Evolutionary conservation across 2,329 filamentous ascomycete genomes (phyloP).

Genomic region (Colletotrichum sidae): DNA sequence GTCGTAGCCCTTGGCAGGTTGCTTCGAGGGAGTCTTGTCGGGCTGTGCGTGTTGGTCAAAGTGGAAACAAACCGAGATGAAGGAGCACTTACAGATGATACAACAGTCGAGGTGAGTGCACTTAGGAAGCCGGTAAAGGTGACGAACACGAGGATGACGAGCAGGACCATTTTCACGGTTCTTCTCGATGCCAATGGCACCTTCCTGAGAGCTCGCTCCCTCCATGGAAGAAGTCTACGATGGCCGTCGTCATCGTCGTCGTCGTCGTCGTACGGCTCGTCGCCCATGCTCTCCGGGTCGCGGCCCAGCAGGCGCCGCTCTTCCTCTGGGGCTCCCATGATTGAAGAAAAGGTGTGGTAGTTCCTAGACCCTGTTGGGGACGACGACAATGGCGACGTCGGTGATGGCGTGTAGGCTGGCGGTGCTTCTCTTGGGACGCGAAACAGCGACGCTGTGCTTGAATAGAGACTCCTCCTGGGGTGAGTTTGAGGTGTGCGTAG

Average conservation of each 20-base stretch:
- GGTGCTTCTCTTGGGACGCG: slow-evolving; percentile 54
- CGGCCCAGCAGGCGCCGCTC: slow-evolving; percentile 54
- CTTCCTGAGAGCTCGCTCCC: slow-evolving; percentile 38
- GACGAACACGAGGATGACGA: slow-evolving; percentile 48
- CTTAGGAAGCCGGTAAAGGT: slow-evolving; percentile 45
- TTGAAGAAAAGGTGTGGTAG: slow-evolving; percentile 58
- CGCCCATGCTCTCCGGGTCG: slow-evolving; percentile 61
- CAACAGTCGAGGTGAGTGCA: slow-evolving; percentile 36
- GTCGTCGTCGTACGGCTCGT: slow-evolving; percentile 40
- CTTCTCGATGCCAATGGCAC: slow-evolving; percentile 39
- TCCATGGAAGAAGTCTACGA: slow-evolving; percentile 39
- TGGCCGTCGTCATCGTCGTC: too few relatives aligned
- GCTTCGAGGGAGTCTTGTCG: slow-evolving; percentile 19
- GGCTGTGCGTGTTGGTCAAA: slow-evolving; percentile 13
- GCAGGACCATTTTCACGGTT: slow-evolving; percentile 46
- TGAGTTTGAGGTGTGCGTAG: slow-evolving; percentile 37
- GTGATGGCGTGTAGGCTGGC: slow-evolving; percentile 62
- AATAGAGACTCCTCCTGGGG: slow-evolving; percentile 24
- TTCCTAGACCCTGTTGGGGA: slow-evolving; percentile 47
- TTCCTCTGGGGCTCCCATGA: slow-evolving; percentile 58
- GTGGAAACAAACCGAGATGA: neutral
- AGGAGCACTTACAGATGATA: slow-evolving; percentile 46
- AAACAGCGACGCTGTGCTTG: slow-evolving; percentile 22
- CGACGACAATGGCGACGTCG: slow-evolving; percentile 40
- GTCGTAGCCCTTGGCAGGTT: slow-evolving; percentile 23